Evolutionary conservation across 331 rosid genomes (phyloP).

Genomic region (Quercus phellos): DNA sequence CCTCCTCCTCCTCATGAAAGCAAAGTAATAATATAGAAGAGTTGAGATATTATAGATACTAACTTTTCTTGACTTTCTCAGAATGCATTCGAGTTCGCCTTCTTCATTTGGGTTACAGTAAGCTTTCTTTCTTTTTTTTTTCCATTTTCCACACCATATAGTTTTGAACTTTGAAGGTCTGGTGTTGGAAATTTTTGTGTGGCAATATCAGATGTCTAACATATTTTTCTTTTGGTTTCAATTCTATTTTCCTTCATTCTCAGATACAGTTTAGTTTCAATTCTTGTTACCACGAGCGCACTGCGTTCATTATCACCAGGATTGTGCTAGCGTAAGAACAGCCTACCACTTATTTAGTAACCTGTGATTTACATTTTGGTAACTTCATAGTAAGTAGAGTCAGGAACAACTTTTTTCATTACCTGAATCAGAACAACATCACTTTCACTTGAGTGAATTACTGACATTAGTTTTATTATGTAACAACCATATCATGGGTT

Average conservation of each 20-base stretch:
- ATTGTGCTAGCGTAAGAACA: slow-evolving; percentile 1
- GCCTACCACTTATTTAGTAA: not conserved
- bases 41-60: not conserved
- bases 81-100: slow-evolving; percentile 5
- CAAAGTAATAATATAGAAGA: not conserved
- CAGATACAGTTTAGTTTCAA: not conserved
- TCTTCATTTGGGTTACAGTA: not conserved
- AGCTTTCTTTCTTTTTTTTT: not conserved
- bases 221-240: not conserved
- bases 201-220: not conserved
- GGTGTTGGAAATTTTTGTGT: not conserved
- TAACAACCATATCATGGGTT: no score
- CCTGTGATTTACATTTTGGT: no score
- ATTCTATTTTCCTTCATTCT: not conserved
- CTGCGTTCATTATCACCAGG: not conserved
- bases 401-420: no score
- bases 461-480: no score
- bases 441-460: no score
- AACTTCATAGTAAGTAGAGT: no score
- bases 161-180: not conserved
- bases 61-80: not conserved
- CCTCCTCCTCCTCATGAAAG: not conserved
- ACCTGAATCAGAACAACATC: no score
- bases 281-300: not conserved
- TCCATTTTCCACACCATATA: not conserved